Conservation (phyloP, 2,329 filamentous ascomycete species). For the Thermomyces lanuginosus region DNA sequence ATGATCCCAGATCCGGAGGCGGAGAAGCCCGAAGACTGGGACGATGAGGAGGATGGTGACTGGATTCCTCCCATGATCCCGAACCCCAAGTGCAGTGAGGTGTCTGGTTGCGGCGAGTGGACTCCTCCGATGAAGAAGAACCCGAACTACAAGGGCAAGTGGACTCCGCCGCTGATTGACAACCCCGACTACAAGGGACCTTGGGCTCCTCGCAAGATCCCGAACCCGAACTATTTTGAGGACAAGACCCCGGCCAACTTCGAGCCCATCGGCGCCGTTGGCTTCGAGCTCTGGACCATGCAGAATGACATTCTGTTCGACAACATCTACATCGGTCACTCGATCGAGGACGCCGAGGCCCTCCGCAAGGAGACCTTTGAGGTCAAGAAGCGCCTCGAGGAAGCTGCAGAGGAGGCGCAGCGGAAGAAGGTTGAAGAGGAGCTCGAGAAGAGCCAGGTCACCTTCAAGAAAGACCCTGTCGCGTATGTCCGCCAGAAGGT, state of each 20-base stretch:
- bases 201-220: conserved; percentile 89
- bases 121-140: conserved; percentile 82
- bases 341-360: conserved; percentile 76
- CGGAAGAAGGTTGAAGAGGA: conserved; percentile 59
- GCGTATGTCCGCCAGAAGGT: conserved; percentile 82
- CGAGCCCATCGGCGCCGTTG: conserved; percentile 94
- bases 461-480: conserved; percentile 82
- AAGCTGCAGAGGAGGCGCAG: conserved; percentile 58
- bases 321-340: conserved; percentile 99
- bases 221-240: conserved; percentile 92
- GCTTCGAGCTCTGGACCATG: conserved; percentile 99
- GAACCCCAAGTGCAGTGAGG: conserved; percentile 92
- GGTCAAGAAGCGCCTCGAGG: conserved; percentile 71
- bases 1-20: conserved; percentile 84
- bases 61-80: conserved; percentile 79
- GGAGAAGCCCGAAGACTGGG: conserved; percentile 97
- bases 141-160: conserved; percentile 97
- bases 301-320: conserved; percentile 96
- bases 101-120: conserved; percentile 88
- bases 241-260: conserved; percentile 94
- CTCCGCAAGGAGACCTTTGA: conserved; percentile 80
- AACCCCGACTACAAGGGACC: conserved; percentile 96
- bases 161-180: conserved; percentile 80
- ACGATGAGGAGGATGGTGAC: conserved; percentile 98
- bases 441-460: conserved; percentile 40